Percentiles rank a stretch among this genome's conserved stretches.
Evolutionary conservation across 805 yeast genomes (phyloP).

Genomic region (Wickerhamomyces subpelliculosus): DNA sequence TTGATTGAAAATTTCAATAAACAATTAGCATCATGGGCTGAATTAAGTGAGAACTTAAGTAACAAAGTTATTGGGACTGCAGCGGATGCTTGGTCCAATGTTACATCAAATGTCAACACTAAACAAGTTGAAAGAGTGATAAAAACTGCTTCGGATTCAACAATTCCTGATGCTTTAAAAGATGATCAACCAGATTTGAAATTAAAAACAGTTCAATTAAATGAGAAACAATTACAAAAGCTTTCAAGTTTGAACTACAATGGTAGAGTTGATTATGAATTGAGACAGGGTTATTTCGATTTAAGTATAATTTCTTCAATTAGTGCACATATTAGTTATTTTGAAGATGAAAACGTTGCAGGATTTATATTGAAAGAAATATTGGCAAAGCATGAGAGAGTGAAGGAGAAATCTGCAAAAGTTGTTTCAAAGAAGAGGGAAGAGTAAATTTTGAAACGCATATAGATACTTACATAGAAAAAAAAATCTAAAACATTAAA

Average conservation of each 20-base stretch:
- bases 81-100: slow-evolving; percentile 6
- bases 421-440: too few species aligned
- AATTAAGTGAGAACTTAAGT: slow-evolving; percentile 19
- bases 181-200: slow-evolving; percentile 12
- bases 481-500: too few species aligned
- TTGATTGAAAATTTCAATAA: slow-evolving; percentile 32
- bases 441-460: too few species aligned
- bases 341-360: slow-evolving; percentile 81
- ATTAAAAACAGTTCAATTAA: slow-evolving; percentile 16
- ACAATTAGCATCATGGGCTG: slow-evolving; percentile 34
- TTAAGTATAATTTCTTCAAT: slow-evolving; percentile 74
- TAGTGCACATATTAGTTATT: slow-evolving; percentile 83
- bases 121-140: background rate
- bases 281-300: slow-evolving; percentile 75
- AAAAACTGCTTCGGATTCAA: slow-evolving; percentile 4
- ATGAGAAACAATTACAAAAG: slow-evolving; percentile 25
- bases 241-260: slow-evolving; percentile 50
- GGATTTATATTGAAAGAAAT: slow-evolving; percentile 67
- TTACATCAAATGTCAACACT: slow-evolving; percentile 2
- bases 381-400: slow-evolving; percentile 16
- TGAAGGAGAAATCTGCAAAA: slow-evolving; percentile 24
- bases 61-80: slow-evolving; percentile 7
- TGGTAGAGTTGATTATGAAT: slow-evolving; percentile 76
- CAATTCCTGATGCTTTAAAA: slow-evolving; percentile 5
- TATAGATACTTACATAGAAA: too few species aligned